Base-by-base conservation (phyloP, 2,329 filamentous ascomycete species). In the Colletotrichum sojae region DNA sequence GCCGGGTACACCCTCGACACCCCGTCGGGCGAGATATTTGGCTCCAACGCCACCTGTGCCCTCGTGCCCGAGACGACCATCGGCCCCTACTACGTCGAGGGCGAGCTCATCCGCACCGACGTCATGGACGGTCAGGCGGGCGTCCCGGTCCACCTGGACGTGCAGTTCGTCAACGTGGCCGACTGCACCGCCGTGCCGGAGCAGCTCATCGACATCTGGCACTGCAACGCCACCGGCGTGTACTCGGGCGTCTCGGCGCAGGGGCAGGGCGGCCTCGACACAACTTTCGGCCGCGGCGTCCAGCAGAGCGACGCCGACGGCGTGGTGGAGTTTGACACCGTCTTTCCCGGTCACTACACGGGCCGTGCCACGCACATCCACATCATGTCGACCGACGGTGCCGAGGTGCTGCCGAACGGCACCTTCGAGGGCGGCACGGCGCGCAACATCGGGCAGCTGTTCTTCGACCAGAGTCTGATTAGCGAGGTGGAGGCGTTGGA, bases 331-430 rank as follows among this genome's bases (percentile, higher is more conserved):
- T 84, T 85, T 70, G 77, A 80, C 40, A 81, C 80, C 16, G 73
- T 83, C 71, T 83, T 83, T 71, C 83, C 83, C 0, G 82, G 83
- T 4, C 82, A 84, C 72, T 85, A 85, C 73, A 75, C 74, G 10
- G 77, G 79, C 6, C 82, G 85, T 2, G 79, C 85, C 5, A 83
- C 79, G 2, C 86, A 88, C 71, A 83, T 85, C 18, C 86, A 88
- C 71, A 58, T 81, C 46, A 72, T 81, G 59, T 75, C 83, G 82
- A 76, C 81, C 70, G 73, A 78, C 54, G 79, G 79, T 60, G 77
- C 78, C 6, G 77, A 77, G 16, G 67, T 76, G 2, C 72, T 76
- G 13, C 56, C 72, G 25, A 81, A 82, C 73, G 70, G 75, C 45
- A 82, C 80, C 2, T 75, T 82, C 2, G 54, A 63, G 63, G 76